phyloP scores from a whole-genome alignment of 768 basidiomycete species.

The Phlebiopsis gigantea region DNA sequence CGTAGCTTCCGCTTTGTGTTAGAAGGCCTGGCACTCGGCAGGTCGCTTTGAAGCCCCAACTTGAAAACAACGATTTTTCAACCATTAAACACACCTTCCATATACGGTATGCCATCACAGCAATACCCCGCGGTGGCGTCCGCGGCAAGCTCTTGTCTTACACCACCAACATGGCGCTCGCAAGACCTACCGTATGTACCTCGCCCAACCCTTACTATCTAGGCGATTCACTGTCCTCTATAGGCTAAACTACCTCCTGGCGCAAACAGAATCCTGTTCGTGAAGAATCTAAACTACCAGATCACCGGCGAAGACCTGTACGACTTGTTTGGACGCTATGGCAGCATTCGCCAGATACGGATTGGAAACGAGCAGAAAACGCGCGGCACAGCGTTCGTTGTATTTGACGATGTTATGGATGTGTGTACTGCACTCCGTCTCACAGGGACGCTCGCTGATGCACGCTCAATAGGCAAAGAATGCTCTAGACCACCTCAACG shows the following conservation, averaged over 20 bases:
- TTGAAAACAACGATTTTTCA: too few relatives aligned
- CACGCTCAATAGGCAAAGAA: constrained; percentile 72
- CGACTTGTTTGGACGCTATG: constrained; percentile 96
- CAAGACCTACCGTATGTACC: constrained; percentile 60
- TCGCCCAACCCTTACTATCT: not conserved
- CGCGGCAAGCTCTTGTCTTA: not conserved
- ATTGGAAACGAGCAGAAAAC: constrained; percentile 91
- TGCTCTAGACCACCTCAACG: constrained; percentile 93
- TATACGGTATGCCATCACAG: not conserved
- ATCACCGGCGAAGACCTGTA: constrained; percentile 93
- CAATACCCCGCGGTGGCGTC: constrained; percentile 2
- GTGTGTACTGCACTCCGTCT: constrained; percentile 36
- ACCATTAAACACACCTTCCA: not conserved
- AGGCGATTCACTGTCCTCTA: not conserved
- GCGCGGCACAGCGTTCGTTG: constrained; percentile 94
- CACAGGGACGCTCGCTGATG: not conserved
- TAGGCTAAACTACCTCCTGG: constrained; percentile 88
- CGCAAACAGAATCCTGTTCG: constrained; percentile 87
- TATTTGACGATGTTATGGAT: constrained; percentile 95
- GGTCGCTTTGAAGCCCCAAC: too few relatives aligned
- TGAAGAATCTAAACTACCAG: constrained; percentile 90
- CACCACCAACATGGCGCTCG: constrained; percentile 50
- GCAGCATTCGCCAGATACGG: constrained; percentile 91
- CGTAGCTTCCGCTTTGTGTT: too few relatives aligned
- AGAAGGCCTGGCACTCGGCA: too few relatives aligned